A percentile compares a stretch with the other conserved stretches of the same genome.
Conservation (phyloP, 805 yeast genomes). For the Cyberlindnera mississippiensis region DNA sequence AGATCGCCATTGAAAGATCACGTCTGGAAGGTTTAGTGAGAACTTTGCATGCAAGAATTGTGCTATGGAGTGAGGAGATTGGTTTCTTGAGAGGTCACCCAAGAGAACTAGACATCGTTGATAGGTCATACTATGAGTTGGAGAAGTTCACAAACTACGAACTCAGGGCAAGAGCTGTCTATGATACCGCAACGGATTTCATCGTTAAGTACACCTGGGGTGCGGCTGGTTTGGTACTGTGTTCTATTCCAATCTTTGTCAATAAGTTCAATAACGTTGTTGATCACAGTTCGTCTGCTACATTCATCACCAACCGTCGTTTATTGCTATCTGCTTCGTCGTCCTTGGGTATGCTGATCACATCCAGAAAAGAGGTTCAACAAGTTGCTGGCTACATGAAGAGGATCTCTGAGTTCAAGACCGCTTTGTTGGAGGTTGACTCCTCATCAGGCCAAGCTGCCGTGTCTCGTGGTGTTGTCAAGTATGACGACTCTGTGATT, state of each 20-base stretch:
- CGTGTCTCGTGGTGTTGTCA: slow-evolving; percentile 28
- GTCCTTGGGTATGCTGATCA: slow-evolving; percentile 82
- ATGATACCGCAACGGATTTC: slow-evolving; percentile 82
- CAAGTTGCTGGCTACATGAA: slow-evolving; percentile 80
- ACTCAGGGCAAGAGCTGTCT: slow-evolving; percentile 69
- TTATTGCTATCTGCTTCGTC: slow-evolving; percentile 79
- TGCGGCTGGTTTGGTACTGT: slow-evolving; percentile 84
- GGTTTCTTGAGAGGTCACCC: slow-evolving; percentile 80
- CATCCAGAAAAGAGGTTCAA: slow-evolving; percentile 78
- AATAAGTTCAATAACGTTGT: slow-evolving; percentile 38
- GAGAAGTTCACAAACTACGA: slow-evolving; percentile 75
- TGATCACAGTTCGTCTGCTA: slow-evolving; percentile 59
- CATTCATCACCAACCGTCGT: slow-evolving; percentile 84
- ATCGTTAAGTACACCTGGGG: slow-evolving; percentile 94
- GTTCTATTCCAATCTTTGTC: slow-evolving; percentile 85
- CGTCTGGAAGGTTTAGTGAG: slow-evolving; percentile 82
- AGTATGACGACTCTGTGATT: slow-evolving; percentile 54
- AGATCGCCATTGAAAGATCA: slow-evolving; percentile 69
- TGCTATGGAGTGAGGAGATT: slow-evolving; percentile 77
- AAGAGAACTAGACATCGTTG: slow-evolving; percentile 73
- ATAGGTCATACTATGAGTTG: slow-evolving; percentile 74
- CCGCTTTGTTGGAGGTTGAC: slow-evolving; percentile 51
- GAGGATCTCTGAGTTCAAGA: slow-evolving; percentile 68
- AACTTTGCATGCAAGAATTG: slow-evolving; percentile 75
- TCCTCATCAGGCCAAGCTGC: slow-evolving; percentile 21